Evolutionary conservation across 768 basidiomycete genomes (phyloP).

Genomic region (Boletus barrowsii): DNA sequence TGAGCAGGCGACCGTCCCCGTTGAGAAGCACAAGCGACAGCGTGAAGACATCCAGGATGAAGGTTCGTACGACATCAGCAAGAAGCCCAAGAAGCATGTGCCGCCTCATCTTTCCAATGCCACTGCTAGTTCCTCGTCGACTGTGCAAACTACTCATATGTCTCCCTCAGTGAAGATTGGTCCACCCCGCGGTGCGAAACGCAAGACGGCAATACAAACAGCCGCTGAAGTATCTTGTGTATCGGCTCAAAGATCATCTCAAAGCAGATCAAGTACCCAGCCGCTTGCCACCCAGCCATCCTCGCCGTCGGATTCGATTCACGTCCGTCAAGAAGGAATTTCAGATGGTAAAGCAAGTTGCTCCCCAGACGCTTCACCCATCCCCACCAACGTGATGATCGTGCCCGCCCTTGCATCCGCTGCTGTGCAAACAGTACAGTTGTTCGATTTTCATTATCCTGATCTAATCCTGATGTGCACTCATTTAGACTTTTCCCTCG

Average conservation of each 20-base stretch:
- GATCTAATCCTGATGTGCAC: background rate
- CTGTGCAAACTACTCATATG: background rate
- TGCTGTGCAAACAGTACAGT: too few relatives aligned
- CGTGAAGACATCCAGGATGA: background rate
- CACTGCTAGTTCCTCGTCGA: background rate
- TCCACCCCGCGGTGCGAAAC: background rate
- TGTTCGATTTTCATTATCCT: too few relatives aligned
- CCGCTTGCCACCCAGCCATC: background rate
- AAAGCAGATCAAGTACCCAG: background rate
- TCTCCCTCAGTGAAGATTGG: background rate
- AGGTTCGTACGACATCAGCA: background rate
- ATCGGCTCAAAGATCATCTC: background rate
- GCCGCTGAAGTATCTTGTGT: background rate
- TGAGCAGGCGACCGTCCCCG: background rate
- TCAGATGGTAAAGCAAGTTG: background rate
- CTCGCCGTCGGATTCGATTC: background rate
- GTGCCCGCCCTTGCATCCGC: too few relatives aligned
- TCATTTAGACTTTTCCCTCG: background rate
- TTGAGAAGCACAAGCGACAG: background rate
- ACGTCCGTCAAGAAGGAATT: background rate
- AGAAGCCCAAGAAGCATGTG: background rate
- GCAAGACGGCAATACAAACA: background rate
- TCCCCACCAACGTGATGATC: background rate
- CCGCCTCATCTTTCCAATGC: background rate
- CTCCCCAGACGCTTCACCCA: background rate